A percentile compares a stretch with the other conserved stretches of the same genome.
Conservation (phyloP, 768 basidiomycete genomes). For the Psilocybe tampanensis region DNA sequence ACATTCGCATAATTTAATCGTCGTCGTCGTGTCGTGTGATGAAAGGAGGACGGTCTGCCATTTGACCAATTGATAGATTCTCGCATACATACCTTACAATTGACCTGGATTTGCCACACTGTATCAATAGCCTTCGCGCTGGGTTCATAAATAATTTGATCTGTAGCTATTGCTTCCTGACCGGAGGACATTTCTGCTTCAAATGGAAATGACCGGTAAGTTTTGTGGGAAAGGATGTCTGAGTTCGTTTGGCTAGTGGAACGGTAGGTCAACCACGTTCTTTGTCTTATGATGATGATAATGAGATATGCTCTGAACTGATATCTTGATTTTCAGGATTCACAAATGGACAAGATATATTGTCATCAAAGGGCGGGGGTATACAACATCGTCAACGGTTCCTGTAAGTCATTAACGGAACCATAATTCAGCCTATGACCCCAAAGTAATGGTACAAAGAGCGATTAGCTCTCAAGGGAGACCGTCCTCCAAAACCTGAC, state of each 20-base stretch:
- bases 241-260: not conserved
- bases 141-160: constrained; percentile 18
- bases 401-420: constrained; percentile 18
- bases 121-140: constrained; percentile 31
- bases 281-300: not conserved
- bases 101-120: constrained; percentile 28
- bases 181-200: constrained; percentile 9
- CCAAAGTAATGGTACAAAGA: constrained; percentile 24
- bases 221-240: not conserved
- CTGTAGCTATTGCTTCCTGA: not conserved
- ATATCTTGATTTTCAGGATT: not conserved
- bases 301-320: not conserved
- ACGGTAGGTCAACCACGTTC: not conserved
- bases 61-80: constrained; percentile 27
- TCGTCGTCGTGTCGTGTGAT: constrained; percentile 21
- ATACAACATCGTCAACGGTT: not conserved
- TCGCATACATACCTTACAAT: constrained; percentile 24
- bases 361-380: not conserved
- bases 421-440: constrained; percentile 21
- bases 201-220: constrained; percentile 4
- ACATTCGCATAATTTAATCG: constrained; percentile 21
- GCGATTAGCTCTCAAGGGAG: constrained; percentile 18
- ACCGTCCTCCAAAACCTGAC: constrained; percentile 60
- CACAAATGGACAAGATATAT: not conserved
- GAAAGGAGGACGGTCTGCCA: constrained; percentile 20